phyloP scores from a whole-genome alignment of 371 early-diverging fungal species.

The Mucor piriformis region DNA sequence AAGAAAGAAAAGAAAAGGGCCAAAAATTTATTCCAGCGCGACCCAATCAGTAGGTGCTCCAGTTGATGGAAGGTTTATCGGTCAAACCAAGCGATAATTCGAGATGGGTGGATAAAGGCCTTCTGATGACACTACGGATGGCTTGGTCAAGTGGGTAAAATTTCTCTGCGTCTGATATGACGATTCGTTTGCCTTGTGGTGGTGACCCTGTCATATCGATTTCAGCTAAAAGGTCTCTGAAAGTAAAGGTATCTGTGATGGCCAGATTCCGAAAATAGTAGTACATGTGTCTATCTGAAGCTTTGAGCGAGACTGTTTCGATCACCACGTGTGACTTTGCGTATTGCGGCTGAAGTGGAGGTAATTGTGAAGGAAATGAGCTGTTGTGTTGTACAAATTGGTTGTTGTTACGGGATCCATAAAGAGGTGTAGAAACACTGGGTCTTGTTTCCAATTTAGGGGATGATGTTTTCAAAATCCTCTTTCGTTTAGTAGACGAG shows the following conservation, averaged over 20 bases:
- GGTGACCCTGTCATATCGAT: conserved; percentile 38
- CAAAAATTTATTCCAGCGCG: too few relatives aligned
- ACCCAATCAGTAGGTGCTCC: conserved; percentile 28
- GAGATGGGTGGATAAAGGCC: conserved; percentile 27
- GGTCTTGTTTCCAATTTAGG: conserved; percentile 16
- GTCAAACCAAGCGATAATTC: conserved; percentile 33
- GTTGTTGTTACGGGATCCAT: conserved; percentile 2
- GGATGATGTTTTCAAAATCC: conserved; percentile 8
- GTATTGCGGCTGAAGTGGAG: conserved; percentile 18
- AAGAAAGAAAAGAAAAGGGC: neutral
- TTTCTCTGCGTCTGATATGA: conserved; percentile 30
- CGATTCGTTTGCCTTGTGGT: conserved; percentile 39
- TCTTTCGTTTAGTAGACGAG: conserved; percentile 31
- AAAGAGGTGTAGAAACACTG: conserved; percentile 31
- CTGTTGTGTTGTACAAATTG: conserved; percentile 5
- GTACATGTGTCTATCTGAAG: neutral
- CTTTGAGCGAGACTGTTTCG: conserved; percentile 35
- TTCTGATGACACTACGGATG: conserved; percentile 33
- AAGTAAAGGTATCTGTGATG: conserved; percentile 38
- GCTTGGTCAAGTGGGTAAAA: conserved; percentile 36
- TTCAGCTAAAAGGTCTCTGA: conserved; percentile 32
- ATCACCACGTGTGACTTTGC: conserved; percentile 11
- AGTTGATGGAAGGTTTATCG: conserved; percentile 33
- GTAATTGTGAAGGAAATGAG: conserved; percentile 34
- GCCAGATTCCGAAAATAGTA: conserved; percentile 40